These are phyloP conservation scores for Caloboletus inedulis DNA, from an alignment of 1,284 basidiomycete species.

Conservation along the genomic window DNA sequence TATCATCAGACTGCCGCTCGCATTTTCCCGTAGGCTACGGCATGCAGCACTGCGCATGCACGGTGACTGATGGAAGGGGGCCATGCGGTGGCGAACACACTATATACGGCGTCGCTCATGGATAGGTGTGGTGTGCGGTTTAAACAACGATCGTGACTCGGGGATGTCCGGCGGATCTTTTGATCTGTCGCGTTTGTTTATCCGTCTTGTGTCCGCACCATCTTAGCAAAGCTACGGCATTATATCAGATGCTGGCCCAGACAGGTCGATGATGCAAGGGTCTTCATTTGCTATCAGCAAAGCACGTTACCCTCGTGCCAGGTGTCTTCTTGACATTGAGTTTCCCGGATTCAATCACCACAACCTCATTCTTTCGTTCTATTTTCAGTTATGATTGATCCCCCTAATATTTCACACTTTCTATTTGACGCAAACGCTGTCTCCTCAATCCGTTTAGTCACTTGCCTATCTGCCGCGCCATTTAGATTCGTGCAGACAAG, in stretches of 20 bases:
- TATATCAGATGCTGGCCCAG: slow-evolving; percentile 11
- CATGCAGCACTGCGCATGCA: slow-evolving; percentile 25
- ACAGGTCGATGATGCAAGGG: slow-evolving; percentile 10
- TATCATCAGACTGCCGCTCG: slow-evolving; percentile 17
- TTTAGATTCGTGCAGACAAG: slow-evolving; percentile 6
- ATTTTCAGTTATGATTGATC: slow-evolving; percentile 7
- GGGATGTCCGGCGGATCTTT: slow-evolving; percentile 25
- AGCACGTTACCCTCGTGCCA: slow-evolving; percentile 25
- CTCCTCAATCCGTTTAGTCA: not conserved
- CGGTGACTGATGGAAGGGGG: slow-evolving; percentile 32
- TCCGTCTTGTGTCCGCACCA: slow-evolving; percentile 24
- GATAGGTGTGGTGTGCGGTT: slow-evolving; percentile 16
- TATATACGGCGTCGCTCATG: slow-evolving; percentile 16
- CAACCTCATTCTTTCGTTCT: slow-evolving; percentile 6
- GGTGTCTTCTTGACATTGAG: slow-evolving; percentile 10
- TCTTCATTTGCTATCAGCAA: slow-evolving; percentile 12
- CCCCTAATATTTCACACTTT: slow-evolving; percentile 1
- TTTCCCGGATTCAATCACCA: slow-evolving; percentile 5
- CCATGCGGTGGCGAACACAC: slow-evolving; percentile 23
- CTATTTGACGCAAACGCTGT: not conserved
- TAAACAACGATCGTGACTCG: slow-evolving; percentile 21
- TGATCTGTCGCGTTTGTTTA: slow-evolving; percentile 14
- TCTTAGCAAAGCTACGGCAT: slow-evolving; percentile 13
- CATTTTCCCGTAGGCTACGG: slow-evolving; percentile 27
- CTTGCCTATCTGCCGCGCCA: slow-evolving; percentile 5